Percentiles rank a stretch among this genome's conserved stretches.
phyloP scores from a whole-genome alignment of 2,329 filamentous ascomycete species.

The Alternaria brassicae region DNA sequence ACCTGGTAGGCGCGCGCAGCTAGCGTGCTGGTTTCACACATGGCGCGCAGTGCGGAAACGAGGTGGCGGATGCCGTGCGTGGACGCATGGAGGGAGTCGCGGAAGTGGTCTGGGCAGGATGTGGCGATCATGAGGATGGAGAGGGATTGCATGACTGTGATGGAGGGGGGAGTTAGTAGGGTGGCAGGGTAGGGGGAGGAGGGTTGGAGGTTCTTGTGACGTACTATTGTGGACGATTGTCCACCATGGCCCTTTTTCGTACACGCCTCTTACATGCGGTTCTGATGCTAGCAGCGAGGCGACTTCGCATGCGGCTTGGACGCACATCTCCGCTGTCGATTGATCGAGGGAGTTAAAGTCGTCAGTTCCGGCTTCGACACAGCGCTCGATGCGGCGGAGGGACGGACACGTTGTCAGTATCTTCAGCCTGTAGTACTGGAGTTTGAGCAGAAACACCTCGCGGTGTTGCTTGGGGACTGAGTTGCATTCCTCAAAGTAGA shows the following conservation, averaged over 20 bases:
- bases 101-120: constrained; percentile 23
- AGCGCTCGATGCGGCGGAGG: constrained; percentile 42
- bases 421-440: constrained; percentile 41
- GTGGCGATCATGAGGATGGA: constrained; percentile 47
- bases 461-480: constrained; percentile 18
- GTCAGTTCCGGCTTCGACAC: constrained; percentile 34
- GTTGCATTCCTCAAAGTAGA: background rate
- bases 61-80: constrained; percentile 7
- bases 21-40: constrained; percentile 30
- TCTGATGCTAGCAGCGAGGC: constrained; percentile 37
- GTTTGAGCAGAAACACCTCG: constrained; percentile 19
- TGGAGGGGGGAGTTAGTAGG: background rate
- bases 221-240: constrained; percentile 37
- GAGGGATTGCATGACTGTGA: constrained; percentile 46
- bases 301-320: constrained; percentile 41
- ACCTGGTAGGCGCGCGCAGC: constrained; percentile 34
- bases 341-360: constrained; percentile 38
- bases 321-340: constrained; percentile 38
- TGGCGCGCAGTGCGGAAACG: constrained; percentile 33
- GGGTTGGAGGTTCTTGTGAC: background rate
- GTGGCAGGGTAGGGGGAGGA: background rate
- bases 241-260: constrained; percentile 47
- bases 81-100: background rate
- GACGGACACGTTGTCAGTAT: constrained; percentile 48
- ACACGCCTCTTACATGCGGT: constrained; percentile 17